Evolutionary conservation across 495 filamentous ascomycete genomes (phyloP), one percentile per base, ranked within the genome.

Genomic region (Trichoderma parareesei): DNA sequence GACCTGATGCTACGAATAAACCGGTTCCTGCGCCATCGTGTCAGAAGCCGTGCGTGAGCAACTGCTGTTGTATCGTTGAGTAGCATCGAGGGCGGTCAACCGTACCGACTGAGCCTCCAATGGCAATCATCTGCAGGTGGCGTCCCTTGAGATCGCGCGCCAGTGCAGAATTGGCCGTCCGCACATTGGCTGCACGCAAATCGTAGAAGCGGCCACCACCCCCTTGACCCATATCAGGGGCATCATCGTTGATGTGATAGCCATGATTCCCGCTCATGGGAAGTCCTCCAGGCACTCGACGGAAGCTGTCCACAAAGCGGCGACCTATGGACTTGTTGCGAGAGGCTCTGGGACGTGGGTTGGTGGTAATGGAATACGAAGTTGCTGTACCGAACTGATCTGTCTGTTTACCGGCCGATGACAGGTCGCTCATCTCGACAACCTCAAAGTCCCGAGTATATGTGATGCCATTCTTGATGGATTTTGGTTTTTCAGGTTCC

Each of bases 41-140:
- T 57, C 18, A 62, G n/a, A 27, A 27, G 27, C 27, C 27, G 27
- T 27, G 27, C 27, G 27, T 27, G 27, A 27, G 27, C 27, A 27
- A 27, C 27, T 27, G 27, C 27, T 27, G 27, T 27, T 27, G 27
- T 27, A 27, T 27, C 27, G 13, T 43, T 9, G 16, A 18, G 27
- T 16, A 40, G 4, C 42, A 44, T 5, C 33, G 9, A 16, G 33
- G 1, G 43, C 18, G 18, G 18, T 49, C 27, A 63, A 35, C 57
- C 78, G 62, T 83, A 84, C 90, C 90, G 40, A 53, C 92, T 4
- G 88, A 89, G 62, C 90, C 90, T 70, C 88, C 89, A 67, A 92
- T 90, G 27, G 89, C 89, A 77, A 92, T 91, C 89, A 92, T 91
- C 76, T 91, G 89, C 69, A 91, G 70, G 75, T 92, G 89, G 57